phyloP scores from a whole-genome alignment of 257 asterid species.

The Solanum gracilifrons region DNA sequence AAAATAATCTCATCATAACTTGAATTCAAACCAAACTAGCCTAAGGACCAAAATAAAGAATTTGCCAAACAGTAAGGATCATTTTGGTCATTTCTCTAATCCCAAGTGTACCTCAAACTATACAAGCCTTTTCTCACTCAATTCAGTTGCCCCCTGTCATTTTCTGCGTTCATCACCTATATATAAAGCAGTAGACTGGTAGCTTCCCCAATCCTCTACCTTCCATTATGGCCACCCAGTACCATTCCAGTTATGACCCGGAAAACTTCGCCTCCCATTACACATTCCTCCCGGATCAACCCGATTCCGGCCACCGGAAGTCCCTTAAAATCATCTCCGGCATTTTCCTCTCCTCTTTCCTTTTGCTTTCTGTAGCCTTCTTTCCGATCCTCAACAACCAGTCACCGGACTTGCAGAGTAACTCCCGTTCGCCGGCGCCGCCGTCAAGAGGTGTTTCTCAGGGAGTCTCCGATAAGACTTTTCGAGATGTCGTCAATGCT shows the following conservation, averaged over 20 bases:
- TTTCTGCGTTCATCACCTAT: background rate
- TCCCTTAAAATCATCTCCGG: conserved; percentile 15
- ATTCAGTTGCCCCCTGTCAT: background rate
- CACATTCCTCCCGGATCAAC: conserved; percentile 23
- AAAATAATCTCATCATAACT: too few relatives aligned
- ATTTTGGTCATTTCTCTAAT: background rate
- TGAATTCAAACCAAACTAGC: too few relatives aligned
- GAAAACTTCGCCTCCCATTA: conserved; percentile 23
- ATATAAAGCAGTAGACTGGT: background rate
- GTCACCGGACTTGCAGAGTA: background rate
- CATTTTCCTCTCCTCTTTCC: conserved; percentile 28
- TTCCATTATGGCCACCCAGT: conserved; percentile 25
- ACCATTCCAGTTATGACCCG: conserved; percentile 15
- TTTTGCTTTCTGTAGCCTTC: conserved; percentile 15
- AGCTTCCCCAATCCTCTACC: background rate
- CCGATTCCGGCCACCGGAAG: conserved; percentile 13
- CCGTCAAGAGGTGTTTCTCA: conserved; percentile 51
- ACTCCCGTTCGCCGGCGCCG: conserved; percentile 1
- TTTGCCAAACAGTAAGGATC: background rate
- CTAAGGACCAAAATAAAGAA: too few relatives aligned
- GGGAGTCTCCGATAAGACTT: conserved; percentile 80
- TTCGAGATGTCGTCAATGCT: conserved; percentile 24
- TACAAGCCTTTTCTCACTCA: background rate
- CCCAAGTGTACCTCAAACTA: background rate
- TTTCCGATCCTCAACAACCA: conserved; percentile 11